These are phyloP conservation scores for Suhomyces chickasaworum DNA, from an alignment of 1,139 yeast species.

Conservation along the genomic window DNA sequence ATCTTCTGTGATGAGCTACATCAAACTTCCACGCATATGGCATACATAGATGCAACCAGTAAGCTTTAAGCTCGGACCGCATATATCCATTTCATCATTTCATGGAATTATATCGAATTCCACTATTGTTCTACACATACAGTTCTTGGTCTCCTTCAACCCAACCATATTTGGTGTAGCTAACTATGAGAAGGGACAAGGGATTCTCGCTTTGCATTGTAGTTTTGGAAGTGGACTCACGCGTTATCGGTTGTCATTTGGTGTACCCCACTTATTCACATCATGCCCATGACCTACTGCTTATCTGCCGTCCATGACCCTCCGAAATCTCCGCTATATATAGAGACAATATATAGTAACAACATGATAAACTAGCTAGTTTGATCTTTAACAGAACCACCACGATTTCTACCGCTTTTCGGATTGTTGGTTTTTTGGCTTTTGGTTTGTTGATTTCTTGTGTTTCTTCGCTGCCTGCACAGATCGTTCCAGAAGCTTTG, in stretches of 20 bases:
- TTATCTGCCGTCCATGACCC: neutral
- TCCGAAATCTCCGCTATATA: neutral
- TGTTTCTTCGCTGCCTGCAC: slow-evolving; percentile 2
- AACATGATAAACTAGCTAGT: neutral
- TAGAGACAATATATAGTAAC: neutral
- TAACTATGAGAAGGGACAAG: no score
- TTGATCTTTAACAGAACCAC: neutral
- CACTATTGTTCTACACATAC: no score
- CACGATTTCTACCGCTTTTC: no score
- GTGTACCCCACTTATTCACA: neutral
- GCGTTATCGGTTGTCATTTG: neutral
- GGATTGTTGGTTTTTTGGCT: no score
- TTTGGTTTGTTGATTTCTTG: neutral
- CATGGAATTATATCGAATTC: no score
- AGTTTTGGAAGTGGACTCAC: neutral
- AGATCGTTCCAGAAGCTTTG: slow-evolving; percentile 5
- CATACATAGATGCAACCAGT: neutral
- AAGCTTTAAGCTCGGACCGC: neutral
- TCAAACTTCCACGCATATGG: neutral
- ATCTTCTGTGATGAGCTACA: no score
- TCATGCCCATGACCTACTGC: neutral
- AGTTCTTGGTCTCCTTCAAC: no score
- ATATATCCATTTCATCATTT: neutral
- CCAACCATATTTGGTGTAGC: neutral
- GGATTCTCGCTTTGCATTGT: neutral